Evolutionary conservation across 1,284 basidiomycete species (phyloP).

Genomic region (Rhodofomes roseus): DNA sequence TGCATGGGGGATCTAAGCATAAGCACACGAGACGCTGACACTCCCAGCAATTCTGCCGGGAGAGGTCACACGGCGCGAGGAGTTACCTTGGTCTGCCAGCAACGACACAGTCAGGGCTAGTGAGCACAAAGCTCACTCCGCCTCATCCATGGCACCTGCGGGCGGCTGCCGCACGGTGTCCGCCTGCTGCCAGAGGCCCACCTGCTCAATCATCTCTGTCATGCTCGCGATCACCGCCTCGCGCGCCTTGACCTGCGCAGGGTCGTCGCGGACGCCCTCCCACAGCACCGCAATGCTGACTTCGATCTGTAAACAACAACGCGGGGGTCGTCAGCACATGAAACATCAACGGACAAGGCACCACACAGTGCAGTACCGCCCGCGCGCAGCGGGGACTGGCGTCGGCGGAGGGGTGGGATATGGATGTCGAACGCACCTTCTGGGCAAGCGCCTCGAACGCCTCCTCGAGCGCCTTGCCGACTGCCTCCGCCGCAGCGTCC

Average conservation of each 20-base stretch:
- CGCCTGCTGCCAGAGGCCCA: slow-evolving; percentile 41
- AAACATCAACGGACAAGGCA: neutral
- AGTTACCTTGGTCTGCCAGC: neutral
- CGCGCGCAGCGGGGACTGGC: too few species aligned
- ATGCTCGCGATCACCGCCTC: slow-evolving; percentile 37
- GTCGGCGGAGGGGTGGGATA: neutral
- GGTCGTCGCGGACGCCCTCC: slow-evolving; percentile 49
- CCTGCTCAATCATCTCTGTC: slow-evolving; percentile 37
- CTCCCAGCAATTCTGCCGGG: too few species aligned
- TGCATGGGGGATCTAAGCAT: neutral
- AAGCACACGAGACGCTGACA: too few species aligned
- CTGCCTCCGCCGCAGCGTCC: slow-evolving; percentile 41
- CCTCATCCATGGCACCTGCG: neutral
- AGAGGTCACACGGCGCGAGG: neutral
- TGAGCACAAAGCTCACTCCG: neutral
- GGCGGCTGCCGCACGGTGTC: slow-evolving; percentile 14
- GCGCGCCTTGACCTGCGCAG: slow-evolving; percentile 39
- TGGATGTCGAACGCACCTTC: slow-evolving; percentile 36
- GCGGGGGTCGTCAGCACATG: neutral
- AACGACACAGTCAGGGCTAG: neutral
- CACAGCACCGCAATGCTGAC: slow-evolving; percentile 57
- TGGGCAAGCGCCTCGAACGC: slow-evolving; percentile 46
- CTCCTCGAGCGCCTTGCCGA: slow-evolving; percentile 45
- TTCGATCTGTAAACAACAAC: slow-evolving; percentile 40
- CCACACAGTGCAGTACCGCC: neutral